Percentiles rank a stretch among this genome's conserved stretches.
These are phyloP conservation scores for Beauveria medogensis DNA, from an alignment of 2,329 filamentous ascomycete genomes.

Conservation along the genomic window DNA sequence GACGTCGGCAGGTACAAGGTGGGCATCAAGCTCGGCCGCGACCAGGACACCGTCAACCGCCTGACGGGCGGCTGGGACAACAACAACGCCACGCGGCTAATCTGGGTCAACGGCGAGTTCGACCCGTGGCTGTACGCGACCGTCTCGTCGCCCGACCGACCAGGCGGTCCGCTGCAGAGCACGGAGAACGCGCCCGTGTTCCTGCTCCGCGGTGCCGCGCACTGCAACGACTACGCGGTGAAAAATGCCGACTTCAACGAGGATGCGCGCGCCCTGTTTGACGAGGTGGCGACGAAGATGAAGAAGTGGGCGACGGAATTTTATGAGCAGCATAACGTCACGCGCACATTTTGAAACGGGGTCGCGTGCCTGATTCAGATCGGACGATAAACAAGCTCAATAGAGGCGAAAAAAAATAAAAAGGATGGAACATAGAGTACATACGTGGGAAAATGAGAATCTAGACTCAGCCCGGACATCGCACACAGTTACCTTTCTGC, in stretches of 20 bases:
- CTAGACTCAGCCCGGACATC: no score
- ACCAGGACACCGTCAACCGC: conserved; percentile 25
- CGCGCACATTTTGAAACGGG: background rate
- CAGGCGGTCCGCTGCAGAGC: conserved; percentile 24
- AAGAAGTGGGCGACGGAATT: conserved; percentile 55
- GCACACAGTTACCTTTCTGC: no score
- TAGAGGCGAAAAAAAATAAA: background rate
- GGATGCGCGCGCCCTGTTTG: conserved; percentile 50
- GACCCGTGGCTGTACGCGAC: conserved; percentile 10
- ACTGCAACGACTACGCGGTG: conserved; percentile 59
- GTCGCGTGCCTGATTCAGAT: background rate
- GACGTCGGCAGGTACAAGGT: background rate
- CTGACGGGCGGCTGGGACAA: conserved; percentile 6
- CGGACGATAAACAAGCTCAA: background rate
- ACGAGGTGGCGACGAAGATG: conserved; percentile 47
- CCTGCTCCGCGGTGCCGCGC: conserved; percentile 31
- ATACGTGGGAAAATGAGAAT: background rate
- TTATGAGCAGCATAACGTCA: conserved; percentile 18
- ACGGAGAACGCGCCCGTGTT: conserved; percentile 38
- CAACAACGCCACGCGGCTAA: conserved; percentile 3
- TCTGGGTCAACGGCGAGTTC: conserved; percentile 7
- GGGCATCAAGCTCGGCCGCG: conserved; percentile 30
- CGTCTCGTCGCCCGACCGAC: background rate
- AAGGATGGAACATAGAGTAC: background rate
- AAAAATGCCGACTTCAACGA: conserved; percentile 49